These are phyloP conservation scores for Lasiosphaeria hispida DNA, from an alignment of 495 filamentous ascomycete genomes.

Conservation along the genomic window DNA sequence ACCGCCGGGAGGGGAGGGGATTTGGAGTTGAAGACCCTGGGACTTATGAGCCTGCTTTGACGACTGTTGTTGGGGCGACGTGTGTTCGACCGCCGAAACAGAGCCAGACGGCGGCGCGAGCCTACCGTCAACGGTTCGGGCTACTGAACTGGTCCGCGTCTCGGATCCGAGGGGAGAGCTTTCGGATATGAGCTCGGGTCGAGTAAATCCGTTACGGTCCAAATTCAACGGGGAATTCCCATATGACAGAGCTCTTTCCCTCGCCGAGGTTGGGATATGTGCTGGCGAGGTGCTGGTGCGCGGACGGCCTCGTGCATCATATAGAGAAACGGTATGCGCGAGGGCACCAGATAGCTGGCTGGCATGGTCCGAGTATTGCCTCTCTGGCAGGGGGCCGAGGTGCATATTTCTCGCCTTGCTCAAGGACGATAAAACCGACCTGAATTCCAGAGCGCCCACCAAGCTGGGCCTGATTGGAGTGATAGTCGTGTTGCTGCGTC, in stretches of 20 bases:
- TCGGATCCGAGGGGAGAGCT: slow-evolving; percentile 4
- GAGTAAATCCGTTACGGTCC: slow-evolving; percentile 7
- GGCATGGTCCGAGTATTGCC: slow-evolving; percentile 65
- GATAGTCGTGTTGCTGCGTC: slow-evolving; percentile 67
- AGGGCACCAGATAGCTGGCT: background rate
- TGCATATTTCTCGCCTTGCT: slow-evolving; percentile 74
- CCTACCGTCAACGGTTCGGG: slow-evolving; percentile 27
- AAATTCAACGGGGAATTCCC: slow-evolving; percentile 30
- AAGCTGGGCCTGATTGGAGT: slow-evolving; percentile 88
- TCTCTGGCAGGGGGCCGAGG: slow-evolving; percentile 61
- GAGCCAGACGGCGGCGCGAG: slow-evolving; percentile 28
- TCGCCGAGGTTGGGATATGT: slow-evolving; percentile 7
- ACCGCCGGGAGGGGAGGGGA: slow-evolving; percentile 49
- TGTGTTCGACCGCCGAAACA: slow-evolving; percentile 1
- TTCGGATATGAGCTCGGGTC: slow-evolving; percentile 1
- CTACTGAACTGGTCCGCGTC: slow-evolving; percentile 23
- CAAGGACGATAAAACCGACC: slow-evolving; percentile 78
- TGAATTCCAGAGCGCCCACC: slow-evolving; percentile 91
- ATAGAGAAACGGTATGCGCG: slow-evolving; percentile 6
- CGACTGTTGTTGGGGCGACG: background rate
- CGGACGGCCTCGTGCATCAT: slow-evolving; percentile 19
- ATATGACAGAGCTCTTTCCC: slow-evolving; percentile 31
- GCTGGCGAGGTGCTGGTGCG: slow-evolving; percentile 15
- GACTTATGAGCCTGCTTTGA: slow-evolving; percentile 1
- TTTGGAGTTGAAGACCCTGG: slow-evolving; percentile 24